Base-by-base conservation (phyloP, 352 stramenopile genomes). In the Globisporangium canariense region DNA sequence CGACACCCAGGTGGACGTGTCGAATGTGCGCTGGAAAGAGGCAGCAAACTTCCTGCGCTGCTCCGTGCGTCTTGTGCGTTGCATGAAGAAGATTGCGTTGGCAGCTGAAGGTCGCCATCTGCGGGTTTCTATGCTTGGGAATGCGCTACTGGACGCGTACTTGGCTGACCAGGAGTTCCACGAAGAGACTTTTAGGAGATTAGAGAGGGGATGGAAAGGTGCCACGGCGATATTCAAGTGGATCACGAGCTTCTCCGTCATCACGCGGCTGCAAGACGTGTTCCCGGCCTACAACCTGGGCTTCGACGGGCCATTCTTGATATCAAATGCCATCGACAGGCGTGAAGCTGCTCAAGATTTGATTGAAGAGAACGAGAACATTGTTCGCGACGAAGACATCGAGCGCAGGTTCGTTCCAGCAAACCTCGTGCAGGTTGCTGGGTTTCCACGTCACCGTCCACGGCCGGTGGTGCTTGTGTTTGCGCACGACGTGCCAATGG, bases 381-480 rank as follows among this genome's bases (percentile, higher is more conserved):
- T 43, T 6, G 60, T 75, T 3, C 46, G 61, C 6, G 64, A 85
- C 4, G 69, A 88, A 36, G 50, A 72, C 8, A 58, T 57, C 10
- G 82, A 89, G 46, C 68, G 79, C 18, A 73, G 78, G 1, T 95
- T 93, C 61, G 83, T 95, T 4, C 77, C 84, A 0, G 43, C 56
- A 0, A 63, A 83, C 16, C 60, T 93, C 16, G 57, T 83, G 25
- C 77, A 76, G 20, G 68, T 67, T 9, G 64, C 52, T 25, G 43
- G 53, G 0, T 78, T 78, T 51, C 64, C 70, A 3, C 67, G 74
- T 22, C 67, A 75, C 18, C 78, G 85, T 14, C 64, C 75, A 52
- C 77, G 88, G 25, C 75, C 81, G 8, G 71, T 95, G 53, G 11
- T 95, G 18, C 46, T 96, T 16, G 79, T 94, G 7, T 60, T 95